A percentile compares a stretch with the other conserved stretches of the same genome.
Evolutionary conservation across 306 rosid species (phyloP).

Genomic region (Datisca glomerata): DNA sequence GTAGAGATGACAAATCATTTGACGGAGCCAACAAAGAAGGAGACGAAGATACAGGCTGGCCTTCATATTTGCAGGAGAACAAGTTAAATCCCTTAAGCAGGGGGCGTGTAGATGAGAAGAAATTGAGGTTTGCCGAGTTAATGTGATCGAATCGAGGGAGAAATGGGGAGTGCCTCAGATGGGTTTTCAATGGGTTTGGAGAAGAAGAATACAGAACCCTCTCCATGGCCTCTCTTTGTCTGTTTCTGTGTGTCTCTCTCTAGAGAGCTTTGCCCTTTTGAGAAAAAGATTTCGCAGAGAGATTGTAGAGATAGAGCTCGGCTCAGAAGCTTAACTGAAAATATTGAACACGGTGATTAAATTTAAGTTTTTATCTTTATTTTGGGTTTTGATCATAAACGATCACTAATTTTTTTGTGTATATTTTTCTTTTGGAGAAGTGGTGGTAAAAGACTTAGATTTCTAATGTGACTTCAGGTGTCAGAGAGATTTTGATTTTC

Average conservation of each 20-base stretch:
- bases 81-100: background rate
- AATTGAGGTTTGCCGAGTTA: constrained; percentile 24
- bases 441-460: too few relatives aligned
- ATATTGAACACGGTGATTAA: too few relatives aligned
- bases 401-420: too few relatives aligned
- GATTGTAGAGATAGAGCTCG: too few relatives aligned
- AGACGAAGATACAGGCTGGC: background rate
- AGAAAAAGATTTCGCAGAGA: too few relatives aligned
- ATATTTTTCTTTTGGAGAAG: too few relatives aligned
- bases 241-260: background rate
- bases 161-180: constrained; percentile 17
- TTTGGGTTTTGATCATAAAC: too few relatives aligned
- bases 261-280: too few relatives aligned
- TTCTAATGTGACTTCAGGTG: too few relatives aligned
- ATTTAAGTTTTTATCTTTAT: too few relatives aligned
- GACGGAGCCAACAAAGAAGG: background rate
- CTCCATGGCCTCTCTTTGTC: constrained; percentile 56
- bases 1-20: background rate
- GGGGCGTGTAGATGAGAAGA: constrained; percentile 18
- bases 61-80: background rate
- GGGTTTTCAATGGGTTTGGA: constrained; percentile 27
- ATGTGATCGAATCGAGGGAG: constrained; percentile 10
- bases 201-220: constrained; percentile 79
- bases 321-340: too few relatives aligned
- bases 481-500: too few relatives aligned